These are phyloP conservation scores for Guyanaporus albipodus DNA, from an alignment of 768 basidiomycete species.

Conservation along the genomic window DNA sequence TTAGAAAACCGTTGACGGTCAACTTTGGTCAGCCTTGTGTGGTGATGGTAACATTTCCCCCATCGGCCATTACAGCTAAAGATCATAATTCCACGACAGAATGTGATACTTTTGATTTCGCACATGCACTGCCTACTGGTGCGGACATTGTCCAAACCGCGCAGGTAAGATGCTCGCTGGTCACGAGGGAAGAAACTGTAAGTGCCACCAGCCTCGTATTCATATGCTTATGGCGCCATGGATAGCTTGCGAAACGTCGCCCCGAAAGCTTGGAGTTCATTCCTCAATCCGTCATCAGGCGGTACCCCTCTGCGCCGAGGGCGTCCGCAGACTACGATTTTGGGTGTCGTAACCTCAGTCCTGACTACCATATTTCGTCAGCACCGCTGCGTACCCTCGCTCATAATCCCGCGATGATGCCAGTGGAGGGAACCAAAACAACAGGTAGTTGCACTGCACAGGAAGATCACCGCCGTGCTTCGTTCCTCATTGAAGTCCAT, in stretches of 20 bases:
- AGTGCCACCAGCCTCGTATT: neutral
- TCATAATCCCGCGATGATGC: neutral
- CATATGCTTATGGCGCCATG: neutral
- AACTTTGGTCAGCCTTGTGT: constrained; percentile 1
- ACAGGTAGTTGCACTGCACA: neutral
- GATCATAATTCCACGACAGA: neutral
- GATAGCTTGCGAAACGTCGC: constrained; percentile 7
- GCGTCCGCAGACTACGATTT: neutral
- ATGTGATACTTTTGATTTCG: neutral
- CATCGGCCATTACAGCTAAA: neutral
- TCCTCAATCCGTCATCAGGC: constrained; percentile 26
- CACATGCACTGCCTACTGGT: neutral
- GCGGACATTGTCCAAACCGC: neutral
- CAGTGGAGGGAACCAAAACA: constrained; percentile 2
- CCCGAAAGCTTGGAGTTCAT: constrained; percentile 24
- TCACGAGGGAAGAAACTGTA: constrained; percentile 6
- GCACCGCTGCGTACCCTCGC: neutral
- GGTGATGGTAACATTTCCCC: neutral
- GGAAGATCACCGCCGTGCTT: constrained; percentile 1
- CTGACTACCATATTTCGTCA: neutral
- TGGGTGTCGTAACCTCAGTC: neutral
- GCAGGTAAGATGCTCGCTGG: neutral
- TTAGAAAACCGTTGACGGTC: neutral
- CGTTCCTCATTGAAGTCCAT: neutral
- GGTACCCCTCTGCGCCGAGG: constrained; percentile 13